Conservation (phyloP, 805 yeast genomes). For the Helenozyma baotianmanensis region DNA sequence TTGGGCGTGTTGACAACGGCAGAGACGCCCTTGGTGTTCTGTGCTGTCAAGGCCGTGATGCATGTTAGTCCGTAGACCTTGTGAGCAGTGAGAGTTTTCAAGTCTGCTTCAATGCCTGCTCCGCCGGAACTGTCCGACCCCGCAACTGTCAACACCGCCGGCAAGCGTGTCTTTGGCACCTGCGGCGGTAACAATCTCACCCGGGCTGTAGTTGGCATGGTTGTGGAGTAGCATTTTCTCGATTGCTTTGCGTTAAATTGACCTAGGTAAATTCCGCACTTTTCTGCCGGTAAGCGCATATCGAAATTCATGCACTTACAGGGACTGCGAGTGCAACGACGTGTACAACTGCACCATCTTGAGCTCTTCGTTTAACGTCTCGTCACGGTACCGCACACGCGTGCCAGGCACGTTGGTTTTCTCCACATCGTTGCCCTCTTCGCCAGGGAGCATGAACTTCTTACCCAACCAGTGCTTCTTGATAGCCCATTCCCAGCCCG, state of each 20-base stretch:
- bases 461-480: constrained; percentile 93
- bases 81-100: constrained; percentile 73
- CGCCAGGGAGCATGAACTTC: constrained; percentile 51
- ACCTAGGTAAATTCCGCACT: background rate
- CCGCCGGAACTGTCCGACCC: constrained; percentile 89
- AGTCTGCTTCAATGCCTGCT: constrained; percentile 88
- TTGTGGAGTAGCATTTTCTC: no score
- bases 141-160: constrained; percentile 40
- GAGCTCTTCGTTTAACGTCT: constrained; percentile 68
- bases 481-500: constrained; percentile 86
- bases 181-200: background rate
- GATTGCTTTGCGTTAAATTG: no score
- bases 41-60: constrained; percentile 76
- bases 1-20: constrained; percentile 41
- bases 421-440: constrained; percentile 83
- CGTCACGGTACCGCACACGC: constrained; percentile 77
- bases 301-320: no score
- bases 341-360: constrained; percentile 64
- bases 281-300: constrained; percentile 1
- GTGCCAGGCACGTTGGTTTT: constrained; percentile 94
- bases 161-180: constrained; percentile 1
- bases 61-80: constrained; percentile 74
- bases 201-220: no score
- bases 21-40: constrained; percentile 54
- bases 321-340: constrained; percentile 8